Evolutionary conservation across 371 early-diverging fungal genomes (phyloP), one percentile per base, ranked within the genome.

Genomic region (Smittium culicis): DNA sequence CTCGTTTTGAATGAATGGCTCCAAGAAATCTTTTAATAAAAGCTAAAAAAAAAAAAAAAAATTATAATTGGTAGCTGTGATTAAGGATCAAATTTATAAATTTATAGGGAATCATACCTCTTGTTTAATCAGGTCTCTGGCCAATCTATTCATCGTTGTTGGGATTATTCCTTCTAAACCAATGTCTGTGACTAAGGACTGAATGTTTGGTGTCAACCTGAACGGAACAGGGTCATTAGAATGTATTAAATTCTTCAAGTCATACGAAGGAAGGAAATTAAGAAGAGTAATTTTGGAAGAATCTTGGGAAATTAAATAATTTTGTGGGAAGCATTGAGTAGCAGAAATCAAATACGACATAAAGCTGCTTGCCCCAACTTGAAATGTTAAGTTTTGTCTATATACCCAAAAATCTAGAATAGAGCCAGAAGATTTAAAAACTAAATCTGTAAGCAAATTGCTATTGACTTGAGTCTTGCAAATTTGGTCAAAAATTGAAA

Each of bases 171-270:
- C 98, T 66, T 95, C 96, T 8, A 97, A 80, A 0, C 96, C 96
- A 30, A 88, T 83, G 27, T 91, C 88, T 0, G 91, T 91, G 56
- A 98, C 88, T 74, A 94, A 94, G 55, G 87, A 80, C 81, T 96
- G 96, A 62, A 99, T 82, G 74, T 91, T 93, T 34, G 98, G 98
- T 14, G 99, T 97, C 70, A 98, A 84, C 2, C 99, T 86, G 89
- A 99, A 98, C 2, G 96, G 97, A 27, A 99, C 92, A 1, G 89
- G 76, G 71, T 96, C 97, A 59, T 74, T 75, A 74, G 81, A 85
- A 33, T 80, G 74, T 56, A 74, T 61, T 61, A 78, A 69, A 32
- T 72, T 70, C 24, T 72, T 67, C 63, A 73, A 69, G 1, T 54
- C 61, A 45, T 62, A 67, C 24, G 70, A 66, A 24, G 77, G 77